Conservation (phyloP, 2,329 filamentous ascomycete species). For the Cadophora gregata region DNA sequence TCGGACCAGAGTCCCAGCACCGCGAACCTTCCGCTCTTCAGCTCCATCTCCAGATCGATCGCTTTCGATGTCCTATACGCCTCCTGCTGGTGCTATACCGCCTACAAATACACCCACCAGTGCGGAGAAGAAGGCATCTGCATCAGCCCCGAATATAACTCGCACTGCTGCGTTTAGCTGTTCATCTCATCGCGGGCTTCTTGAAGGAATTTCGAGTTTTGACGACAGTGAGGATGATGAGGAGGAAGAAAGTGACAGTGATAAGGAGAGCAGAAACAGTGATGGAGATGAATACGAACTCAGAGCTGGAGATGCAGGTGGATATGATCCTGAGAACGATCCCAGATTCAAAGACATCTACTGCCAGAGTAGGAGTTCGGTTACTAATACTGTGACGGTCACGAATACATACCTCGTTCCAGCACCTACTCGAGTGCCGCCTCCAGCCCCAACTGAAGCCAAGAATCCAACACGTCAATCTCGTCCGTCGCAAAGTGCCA, state of each 20-base stretch:
- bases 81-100: not conserved
- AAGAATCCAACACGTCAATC: too few relatives aligned
- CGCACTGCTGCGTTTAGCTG: not conserved
- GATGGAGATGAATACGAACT: not conserved
- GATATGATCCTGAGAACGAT: not conserved
- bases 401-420: not conserved
- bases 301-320: not conserved
- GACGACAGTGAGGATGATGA: not conserved
- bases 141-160: too few relatives aligned
- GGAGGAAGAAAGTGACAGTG: too few relatives aligned
- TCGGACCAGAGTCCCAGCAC: not conserved
- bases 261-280: not conserved
- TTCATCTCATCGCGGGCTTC: not conserved
- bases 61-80: not conserved
- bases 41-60: slow-evolving; percentile 1
- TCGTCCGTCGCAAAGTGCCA: too few relatives aligned
- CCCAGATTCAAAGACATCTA: not conserved
- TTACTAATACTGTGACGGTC: not conserved
- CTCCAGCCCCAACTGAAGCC: not conserved
- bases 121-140: not conserved
- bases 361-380: not conserved
- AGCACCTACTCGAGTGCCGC: not conserved
- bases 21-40: slow-evolving; percentile 4
- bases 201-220: not conserved
- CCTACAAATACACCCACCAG: not conserved